These are phyloP conservation scores for Scutellaria minor DNA, from an alignment of 257 asterid species.

Conservation along the genomic window DNA sequence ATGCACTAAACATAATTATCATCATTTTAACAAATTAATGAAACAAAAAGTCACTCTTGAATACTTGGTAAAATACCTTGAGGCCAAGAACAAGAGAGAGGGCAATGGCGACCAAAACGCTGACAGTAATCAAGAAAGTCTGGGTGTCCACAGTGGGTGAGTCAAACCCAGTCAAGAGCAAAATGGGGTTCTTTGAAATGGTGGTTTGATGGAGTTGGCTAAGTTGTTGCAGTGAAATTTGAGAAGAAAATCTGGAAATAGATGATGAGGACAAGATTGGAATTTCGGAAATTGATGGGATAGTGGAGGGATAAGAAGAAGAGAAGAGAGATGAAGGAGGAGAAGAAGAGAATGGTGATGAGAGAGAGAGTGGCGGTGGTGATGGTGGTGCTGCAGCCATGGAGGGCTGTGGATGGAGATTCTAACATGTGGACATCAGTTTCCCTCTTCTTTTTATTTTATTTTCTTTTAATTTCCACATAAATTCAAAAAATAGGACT, in stretches of 20 bases:
- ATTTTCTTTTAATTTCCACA: no score
- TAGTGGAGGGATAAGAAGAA: slow-evolving; percentile 23
- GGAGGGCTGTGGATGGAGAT: slow-evolving; percentile 38
- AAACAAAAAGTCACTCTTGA: not conserved
- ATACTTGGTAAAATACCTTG: slow-evolving; percentile 53
- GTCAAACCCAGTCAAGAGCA: slow-evolving; percentile 62
- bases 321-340: slow-evolving; percentile 39
- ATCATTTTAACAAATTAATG: not conserved
- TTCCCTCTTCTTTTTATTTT: no score
- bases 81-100: slow-evolving; percentile 87
- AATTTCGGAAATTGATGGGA: slow-evolving; percentile 43
- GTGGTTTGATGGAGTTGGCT: slow-evolving; percentile 38
- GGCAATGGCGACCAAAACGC: slow-evolving; percentile 84
- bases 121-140: slow-evolving; percentile 72
- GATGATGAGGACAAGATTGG: slow-evolving; percentile 42
- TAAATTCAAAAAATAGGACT: no score
- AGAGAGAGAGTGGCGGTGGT: slow-evolving; percentile 43
- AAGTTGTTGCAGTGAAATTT: slow-evolving; percentile 29
- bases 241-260: slow-evolving; percentile 34
- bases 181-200: slow-evolving; percentile 49
- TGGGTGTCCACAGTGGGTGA: slow-evolving; percentile 76
- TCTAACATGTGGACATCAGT: slow-evolving; percentile 44
- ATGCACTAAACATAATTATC: no score
- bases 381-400: slow-evolving; percentile 48
- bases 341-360: slow-evolving; percentile 39